Evolutionary conservation across 1,284 basidiomycete genomes (phyloP).

Genomic region (Austropuccinia psidii): DNA sequence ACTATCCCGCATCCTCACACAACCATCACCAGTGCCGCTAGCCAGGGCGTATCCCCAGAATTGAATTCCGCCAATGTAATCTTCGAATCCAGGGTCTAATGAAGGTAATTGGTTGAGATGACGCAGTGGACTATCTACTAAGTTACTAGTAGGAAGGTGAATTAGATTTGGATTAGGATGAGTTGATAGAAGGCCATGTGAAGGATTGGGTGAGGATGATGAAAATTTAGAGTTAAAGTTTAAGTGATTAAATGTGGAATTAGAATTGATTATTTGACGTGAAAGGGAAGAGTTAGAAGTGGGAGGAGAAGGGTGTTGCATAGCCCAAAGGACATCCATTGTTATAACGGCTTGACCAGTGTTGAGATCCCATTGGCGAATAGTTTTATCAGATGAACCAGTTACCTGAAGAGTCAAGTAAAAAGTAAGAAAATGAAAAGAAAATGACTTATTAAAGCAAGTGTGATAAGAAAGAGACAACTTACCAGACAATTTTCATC

Average conservation of each 20-base stretch:
- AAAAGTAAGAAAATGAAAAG: not conserved
- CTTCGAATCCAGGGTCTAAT: slow-evolving; percentile 57
- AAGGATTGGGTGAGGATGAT: not conserved
- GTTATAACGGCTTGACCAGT: slow-evolving; percentile 97
- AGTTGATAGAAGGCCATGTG: not conserved
- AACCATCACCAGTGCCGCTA: slow-evolving; percentile 92
- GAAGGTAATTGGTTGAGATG: not conserved
- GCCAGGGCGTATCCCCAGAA: slow-evolving; percentile 98
- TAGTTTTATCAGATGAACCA: slow-evolving; percentile 94
- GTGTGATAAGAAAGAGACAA: slow-evolving; percentile 39
- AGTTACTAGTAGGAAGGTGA: slow-evolving; percentile 35
- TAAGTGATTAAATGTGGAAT: slow-evolving; percentile 39
- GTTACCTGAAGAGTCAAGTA: too few relatives aligned
- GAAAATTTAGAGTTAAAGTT: slow-evolving; percentile 39
- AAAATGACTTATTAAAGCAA: not conserved
- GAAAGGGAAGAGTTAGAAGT: slow-evolving; percentile 45
- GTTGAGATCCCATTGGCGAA: slow-evolving; percentile 94
- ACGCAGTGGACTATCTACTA: too few relatives aligned
- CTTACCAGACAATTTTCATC: slow-evolving; percentile 83
- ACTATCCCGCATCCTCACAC: slow-evolving; percentile 99
- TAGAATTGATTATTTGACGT: slow-evolving; percentile 46
- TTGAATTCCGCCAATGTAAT: slow-evolving; percentile 94
- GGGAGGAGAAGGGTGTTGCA: slow-evolving; percentile 73
- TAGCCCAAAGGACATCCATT: slow-evolving; percentile 99
- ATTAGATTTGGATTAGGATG: not conserved